phyloP scores from a whole-genome alignment of 78 protist species.

The Dictyostelium citrinum region DNA sequence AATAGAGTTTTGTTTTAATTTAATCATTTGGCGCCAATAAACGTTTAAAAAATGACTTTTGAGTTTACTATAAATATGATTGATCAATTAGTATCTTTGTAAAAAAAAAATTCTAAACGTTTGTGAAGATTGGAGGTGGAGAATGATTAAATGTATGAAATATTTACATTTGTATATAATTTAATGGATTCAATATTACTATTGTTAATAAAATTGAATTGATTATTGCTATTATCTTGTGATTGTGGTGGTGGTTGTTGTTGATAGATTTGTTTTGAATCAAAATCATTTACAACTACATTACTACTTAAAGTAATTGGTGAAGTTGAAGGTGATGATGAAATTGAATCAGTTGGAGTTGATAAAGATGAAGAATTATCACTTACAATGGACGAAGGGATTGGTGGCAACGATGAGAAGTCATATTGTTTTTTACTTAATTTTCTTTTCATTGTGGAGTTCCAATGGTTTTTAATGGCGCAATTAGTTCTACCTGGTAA shows the following conservation, averaged over 20 bases:
- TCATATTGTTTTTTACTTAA: slow-evolving; percentile 54
- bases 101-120: not conserved
- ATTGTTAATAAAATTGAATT: not conserved
- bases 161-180: not conserved
- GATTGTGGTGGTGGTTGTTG: not conserved
- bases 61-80: not conserved
- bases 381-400: not conserved
- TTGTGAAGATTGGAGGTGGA: not conserved
- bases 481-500: slow-evolving; percentile 94
- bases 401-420: not conserved
- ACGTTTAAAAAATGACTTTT: not conserved
- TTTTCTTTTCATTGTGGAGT: slow-evolving; percentile 89
- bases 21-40: not conserved
- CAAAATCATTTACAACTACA: not conserved
- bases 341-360: not conserved
- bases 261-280: not conserved
- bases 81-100: not conserved
- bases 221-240: not conserved
- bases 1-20: not conserved
- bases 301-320: slow-evolving; percentile 7
- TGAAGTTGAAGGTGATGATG: not conserved
- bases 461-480: slow-evolving; percentile 95
- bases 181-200: not conserved
- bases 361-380: not conserved
- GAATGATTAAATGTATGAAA: not conserved